A percentile compares a stretch with the other conserved stretches of the same genome.
These are phyloP conservation scores for Blastobotrys illinoisensis DNA, from an alignment of 1,139 yeast genomes.

Conservation along the genomic window DNA sequence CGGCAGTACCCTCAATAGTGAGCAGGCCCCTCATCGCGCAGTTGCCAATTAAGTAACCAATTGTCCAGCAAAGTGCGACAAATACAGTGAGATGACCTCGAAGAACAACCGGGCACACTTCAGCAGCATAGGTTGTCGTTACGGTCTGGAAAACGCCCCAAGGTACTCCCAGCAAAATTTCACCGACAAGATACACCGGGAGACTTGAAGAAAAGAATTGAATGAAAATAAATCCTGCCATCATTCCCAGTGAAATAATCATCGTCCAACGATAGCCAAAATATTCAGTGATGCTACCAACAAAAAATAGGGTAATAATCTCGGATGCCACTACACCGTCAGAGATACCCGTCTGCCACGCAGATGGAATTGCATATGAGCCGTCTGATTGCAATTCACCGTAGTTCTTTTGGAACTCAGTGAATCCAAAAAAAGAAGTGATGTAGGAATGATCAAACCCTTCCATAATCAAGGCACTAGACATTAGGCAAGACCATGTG, in stretches of 20 bases:
- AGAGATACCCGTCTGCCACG: conserved; percentile 41
- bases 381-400: conserved; percentile 15
- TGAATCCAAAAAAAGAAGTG: conserved; percentile 33
- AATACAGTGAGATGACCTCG: conserved; percentile 38
- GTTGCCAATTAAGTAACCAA: conserved; percentile 37
- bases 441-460: conserved; percentile 42
- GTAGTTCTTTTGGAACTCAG: conserved; percentile 3
- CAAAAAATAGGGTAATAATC: conserved; percentile 17
- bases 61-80: conserved; percentile 40
- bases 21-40: conserved; percentile 5
- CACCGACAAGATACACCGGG: conserved; percentile 37
- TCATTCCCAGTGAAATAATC: conserved; percentile 25
- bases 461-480: conserved; percentile 42
- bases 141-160: conserved; percentile 44
- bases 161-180: conserved; percentile 37
- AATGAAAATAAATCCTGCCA: conserved; percentile 37
- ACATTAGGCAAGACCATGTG: conserved; percentile 40
- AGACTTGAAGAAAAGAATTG: conserved; percentile 40
- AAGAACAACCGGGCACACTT: conserved; percentile 41
- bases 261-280: conserved; percentile 45
- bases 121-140: conserved; percentile 43
- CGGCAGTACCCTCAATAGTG: conserved; percentile 16
- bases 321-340: conserved; percentile 37
- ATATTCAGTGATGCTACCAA: conserved; percentile 33
- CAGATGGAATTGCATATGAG: conserved; percentile 37